phyloP scores from a whole-genome alignment of 345 rosid species.

The Salix caprea region DNA sequence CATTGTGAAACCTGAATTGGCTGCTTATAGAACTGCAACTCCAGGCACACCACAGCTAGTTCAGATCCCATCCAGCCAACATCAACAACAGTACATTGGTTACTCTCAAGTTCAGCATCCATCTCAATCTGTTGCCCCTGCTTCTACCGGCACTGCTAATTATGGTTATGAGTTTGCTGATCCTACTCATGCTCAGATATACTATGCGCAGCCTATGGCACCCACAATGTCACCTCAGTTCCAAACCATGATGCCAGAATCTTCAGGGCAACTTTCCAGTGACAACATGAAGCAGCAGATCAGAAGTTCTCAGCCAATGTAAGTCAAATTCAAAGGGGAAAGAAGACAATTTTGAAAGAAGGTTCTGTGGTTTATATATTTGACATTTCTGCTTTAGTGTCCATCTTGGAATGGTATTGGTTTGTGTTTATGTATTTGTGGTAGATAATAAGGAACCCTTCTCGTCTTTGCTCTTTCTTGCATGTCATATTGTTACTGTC shows the following conservation, averaged over 20 bases:
- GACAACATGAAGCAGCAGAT: constrained; percentile 63
- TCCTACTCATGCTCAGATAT: constrained; percentile 65
- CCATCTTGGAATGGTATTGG: constrained; percentile 45
- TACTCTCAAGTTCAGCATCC: constrained; percentile 82
- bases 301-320: constrained; percentile 53
- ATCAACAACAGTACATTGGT: constrained; percentile 74
- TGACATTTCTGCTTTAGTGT: constrained; percentile 25
- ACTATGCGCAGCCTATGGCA: constrained; percentile 72
- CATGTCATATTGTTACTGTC: constrained; percentile 34
- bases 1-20: constrained; percentile 61
- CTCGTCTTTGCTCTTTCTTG: constrained; percentile 26
- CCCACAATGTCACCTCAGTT: constrained; percentile 60
- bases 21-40: constrained; percentile 54
- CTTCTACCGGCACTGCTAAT: constrained; percentile 44
- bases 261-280: constrained; percentile 41
- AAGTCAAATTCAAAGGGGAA: background rate
- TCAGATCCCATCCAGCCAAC: constrained; percentile 62
- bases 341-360: constrained; percentile 65
- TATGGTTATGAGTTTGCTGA: constrained; percentile 63
- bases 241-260: constrained; percentile 80
- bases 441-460: constrained; percentile 55
- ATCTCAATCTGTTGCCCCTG: constrained; percentile 60
- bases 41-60: constrained; percentile 53
- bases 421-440: constrained; percentile 58
- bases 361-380: constrained; percentile 42